These are phyloP conservation scores for Xylariomycetidae sp. DNA, from an alignment of 2,329 filamentous ascomycete species.

Conservation along the genomic window DNA sequence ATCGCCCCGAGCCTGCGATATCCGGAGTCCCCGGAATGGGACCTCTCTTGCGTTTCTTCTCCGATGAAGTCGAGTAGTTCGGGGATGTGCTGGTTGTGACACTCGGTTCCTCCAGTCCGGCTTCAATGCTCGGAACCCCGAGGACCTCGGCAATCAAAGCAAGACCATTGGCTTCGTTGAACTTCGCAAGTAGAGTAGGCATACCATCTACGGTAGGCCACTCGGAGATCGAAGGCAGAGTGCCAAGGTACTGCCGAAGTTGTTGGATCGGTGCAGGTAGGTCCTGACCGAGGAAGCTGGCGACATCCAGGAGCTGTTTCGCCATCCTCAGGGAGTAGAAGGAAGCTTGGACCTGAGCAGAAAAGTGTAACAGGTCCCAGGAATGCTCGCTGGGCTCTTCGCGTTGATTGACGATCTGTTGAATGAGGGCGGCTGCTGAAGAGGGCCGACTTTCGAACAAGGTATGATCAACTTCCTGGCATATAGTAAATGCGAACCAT, in stretches of 20 bases:
- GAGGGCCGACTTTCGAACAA: conserved; percentile 25
- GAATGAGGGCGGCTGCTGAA: conserved; percentile 24
- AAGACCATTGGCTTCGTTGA: conserved; percentile 8
- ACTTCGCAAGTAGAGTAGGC: conserved; percentile 7
- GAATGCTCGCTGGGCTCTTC: conserved; percentile 28
- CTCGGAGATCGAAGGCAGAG: conserved; percentile 17
- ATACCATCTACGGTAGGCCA: conserved; percentile 22
- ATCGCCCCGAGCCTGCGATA: conserved; percentile 6
- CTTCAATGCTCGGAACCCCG: conserved; percentile 8
- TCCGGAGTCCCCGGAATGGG: background rate
- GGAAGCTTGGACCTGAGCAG: conserved; percentile 53
- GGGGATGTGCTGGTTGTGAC: too few relatives aligned
- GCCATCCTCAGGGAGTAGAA: conserved; percentile 57
- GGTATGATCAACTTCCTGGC: conserved; percentile 30
- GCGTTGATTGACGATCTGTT: conserved; percentile 16
- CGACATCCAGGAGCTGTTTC: conserved; percentile 38
- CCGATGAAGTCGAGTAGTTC: too few relatives aligned
- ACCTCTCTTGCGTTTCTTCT: too few relatives aligned
- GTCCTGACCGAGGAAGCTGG: conserved; percentile 6
- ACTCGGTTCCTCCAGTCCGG: too few relatives aligned
- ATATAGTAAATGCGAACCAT: conserved; percentile 32
- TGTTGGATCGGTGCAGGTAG: conserved; percentile 9
- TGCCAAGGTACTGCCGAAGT: conserved; percentile 13
- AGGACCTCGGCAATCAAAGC: conserved; percentile 13
- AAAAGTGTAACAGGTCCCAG: conserved; percentile 57